phyloP scores from a whole-genome alignment of 2,329 filamentous ascomycete species.

The Graphilbum ipis-grandicollis region DNA sequence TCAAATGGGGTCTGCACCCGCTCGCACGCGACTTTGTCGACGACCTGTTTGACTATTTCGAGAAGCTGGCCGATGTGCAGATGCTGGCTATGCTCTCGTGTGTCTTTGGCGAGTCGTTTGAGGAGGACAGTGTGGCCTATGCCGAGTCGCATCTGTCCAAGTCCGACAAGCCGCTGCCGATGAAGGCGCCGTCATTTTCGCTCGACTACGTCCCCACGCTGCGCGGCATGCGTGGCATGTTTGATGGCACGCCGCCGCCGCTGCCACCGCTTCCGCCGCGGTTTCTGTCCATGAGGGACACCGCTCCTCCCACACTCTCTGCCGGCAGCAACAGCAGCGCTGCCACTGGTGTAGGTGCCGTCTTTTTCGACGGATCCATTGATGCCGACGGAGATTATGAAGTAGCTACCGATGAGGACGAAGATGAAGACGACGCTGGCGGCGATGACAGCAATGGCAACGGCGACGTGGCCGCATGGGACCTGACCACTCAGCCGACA shows the following conservation, averaged over 20 bases:
- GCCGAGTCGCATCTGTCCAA: conserved; percentile 37
- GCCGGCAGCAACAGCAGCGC: too few species aligned
- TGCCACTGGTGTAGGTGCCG: background rate
- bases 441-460: too few species aligned
- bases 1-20: conserved; percentile 52
- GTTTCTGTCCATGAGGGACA: too few species aligned
- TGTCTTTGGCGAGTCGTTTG: conserved; percentile 45
- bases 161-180: conserved; percentile 42
- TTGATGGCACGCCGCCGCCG: background rate
- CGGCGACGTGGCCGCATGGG: conserved; percentile 36
- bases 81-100: conserved; percentile 59
- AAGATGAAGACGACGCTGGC: conserved; percentile 31
- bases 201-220: conserved; percentile 46
- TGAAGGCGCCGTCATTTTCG: conserved; percentile 50
- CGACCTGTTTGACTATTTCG: conserved; percentile 47
- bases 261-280: background rate
- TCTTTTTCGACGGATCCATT: conserved; percentile 7
- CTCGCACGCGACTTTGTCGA: conserved; percentile 42
- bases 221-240: conserved; percentile 2
- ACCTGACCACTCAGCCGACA: conserved; percentile 30
- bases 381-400: conserved; percentile 8
- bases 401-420: conserved; percentile 23
- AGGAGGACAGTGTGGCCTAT: conserved; percentile 42
- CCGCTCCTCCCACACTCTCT: too few species aligned
- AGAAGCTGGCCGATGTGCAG: conserved; percentile 44